These are phyloP conservation scores for Ogataea pini DNA, from an alignment of 805 yeast genomes.

Conservation along the genomic window DNA sequence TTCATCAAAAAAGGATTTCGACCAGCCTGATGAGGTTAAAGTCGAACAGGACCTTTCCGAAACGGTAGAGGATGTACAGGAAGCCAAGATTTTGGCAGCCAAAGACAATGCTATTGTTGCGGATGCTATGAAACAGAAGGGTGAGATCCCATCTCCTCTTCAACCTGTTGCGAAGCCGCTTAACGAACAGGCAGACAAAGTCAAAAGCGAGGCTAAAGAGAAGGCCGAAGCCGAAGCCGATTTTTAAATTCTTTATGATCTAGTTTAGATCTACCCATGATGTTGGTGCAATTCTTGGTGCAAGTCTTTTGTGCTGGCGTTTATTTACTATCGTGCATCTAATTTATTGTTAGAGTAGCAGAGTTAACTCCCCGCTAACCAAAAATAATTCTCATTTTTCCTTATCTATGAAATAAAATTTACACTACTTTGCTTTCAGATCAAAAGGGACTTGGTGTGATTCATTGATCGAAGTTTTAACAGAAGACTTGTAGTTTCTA, in stretches of 20 bases:
- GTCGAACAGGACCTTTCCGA: not conserved
- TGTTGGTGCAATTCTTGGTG: not conserved
- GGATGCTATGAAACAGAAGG: constrained; percentile 24
- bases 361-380: too few species aligned
- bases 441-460: too few species aligned
- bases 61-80: constrained; percentile 9
- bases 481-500: too few species aligned
- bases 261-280: not conserved
- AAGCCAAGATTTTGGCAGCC: constrained; percentile 17
- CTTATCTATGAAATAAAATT: not conserved
- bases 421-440: too few species aligned
- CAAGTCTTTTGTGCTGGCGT: not conserved
- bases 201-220: constrained; percentile 14
- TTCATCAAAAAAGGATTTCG: too few species aligned
- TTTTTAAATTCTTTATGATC: too few species aligned
- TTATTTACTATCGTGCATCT: too few species aligned
- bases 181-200: constrained; percentile 28
- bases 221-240: not conserved
- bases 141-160: constrained; percentile 28
- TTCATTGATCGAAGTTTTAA: too few species aligned
- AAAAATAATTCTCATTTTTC: too few species aligned
- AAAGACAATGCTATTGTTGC: constrained; percentile 27
- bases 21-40: too few species aligned
- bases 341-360: not conserved
- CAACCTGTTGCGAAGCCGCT: constrained; percentile 31